A percentile compares a stretch with the other conserved stretches of the same genome.
Evolutionary conservation across 2,329 filamentous ascomycete genomes (phyloP).

Genomic region (Phaeophleospora eucalypticola): DNA sequence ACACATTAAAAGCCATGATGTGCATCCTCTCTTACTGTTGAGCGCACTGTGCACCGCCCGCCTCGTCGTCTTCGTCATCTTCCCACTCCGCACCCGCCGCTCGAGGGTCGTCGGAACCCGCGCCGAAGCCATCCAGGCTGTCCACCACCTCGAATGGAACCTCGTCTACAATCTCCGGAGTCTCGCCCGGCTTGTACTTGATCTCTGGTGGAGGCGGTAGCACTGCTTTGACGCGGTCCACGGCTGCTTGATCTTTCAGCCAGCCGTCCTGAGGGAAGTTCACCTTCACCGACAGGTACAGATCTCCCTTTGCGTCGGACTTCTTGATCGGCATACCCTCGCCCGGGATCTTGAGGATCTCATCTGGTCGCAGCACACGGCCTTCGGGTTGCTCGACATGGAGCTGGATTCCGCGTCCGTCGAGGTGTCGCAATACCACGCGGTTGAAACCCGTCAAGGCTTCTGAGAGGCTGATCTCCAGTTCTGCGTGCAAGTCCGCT

Average conservation of each 20-base stretch:
- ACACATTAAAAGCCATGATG: background rate
- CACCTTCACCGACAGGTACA: conserved; percentile 82
- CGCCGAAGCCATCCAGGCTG: conserved; percentile 79
- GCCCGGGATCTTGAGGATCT: conserved; percentile 77
- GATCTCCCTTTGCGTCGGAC: conserved; percentile 75
- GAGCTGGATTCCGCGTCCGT: conserved; percentile 83
- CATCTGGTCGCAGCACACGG: conserved; percentile 74
- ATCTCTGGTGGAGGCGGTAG: conserved; percentile 53
- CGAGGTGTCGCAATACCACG: conserved; percentile 85
- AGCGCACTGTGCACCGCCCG: conserved; percentile 64
- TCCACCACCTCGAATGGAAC: conserved; percentile 75
- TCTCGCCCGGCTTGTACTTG: conserved; percentile 44
- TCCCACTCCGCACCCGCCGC: conserved; percentile 65
- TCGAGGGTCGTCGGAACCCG: conserved; percentile 63
- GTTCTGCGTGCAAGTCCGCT: conserved; percentile 74
- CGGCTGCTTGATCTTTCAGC: conserved; percentile 64
- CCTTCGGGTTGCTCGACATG: conserved; percentile 66
- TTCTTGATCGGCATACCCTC: conserved; percentile 95
- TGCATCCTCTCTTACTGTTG: too few species aligned
- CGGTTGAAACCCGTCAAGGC: conserved; percentile 84
- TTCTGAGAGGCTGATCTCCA: conserved; percentile 78
- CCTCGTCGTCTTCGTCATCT: conserved; percentile 61
- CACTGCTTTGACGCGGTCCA: conserved; percentile 68
- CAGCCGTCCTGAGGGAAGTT: conserved; percentile 86
- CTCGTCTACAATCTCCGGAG: conserved; percentile 75